Conservation (phyloP, 257 asterid genomes). For the Solanum gracilifrons region DNA sequence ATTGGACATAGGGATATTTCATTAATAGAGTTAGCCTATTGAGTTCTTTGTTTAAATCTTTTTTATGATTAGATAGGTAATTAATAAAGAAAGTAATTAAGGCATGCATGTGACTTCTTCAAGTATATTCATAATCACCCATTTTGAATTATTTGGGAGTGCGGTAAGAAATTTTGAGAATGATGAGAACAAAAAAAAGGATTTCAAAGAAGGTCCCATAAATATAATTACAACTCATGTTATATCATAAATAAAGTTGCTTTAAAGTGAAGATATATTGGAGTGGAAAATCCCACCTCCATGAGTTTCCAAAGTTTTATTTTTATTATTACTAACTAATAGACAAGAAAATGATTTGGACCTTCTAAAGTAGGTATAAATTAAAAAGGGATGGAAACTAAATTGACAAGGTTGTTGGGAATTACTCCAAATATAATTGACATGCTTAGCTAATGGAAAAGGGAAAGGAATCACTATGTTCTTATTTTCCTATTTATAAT, state of each 20-base stretch:
- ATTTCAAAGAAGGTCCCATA: slow-evolving; percentile 26
- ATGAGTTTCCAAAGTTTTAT: slow-evolving; percentile 6
- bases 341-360: slow-evolving; percentile 33
- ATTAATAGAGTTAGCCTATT: neutral
- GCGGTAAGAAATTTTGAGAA: neutral
- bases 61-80: slow-evolving; percentile 13
- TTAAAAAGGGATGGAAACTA: slow-evolving; percentile 13
- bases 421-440: neutral
- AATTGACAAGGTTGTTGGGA: slow-evolving; percentile 5
- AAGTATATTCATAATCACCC: slow-evolving; percentile 11
- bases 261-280: slow-evolving; percentile 20
- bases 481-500: neutral
- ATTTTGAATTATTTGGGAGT: slow-evolving; percentile 3
- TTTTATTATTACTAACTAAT: neutral
- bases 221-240: slow-evolving; percentile 40
- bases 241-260: slow-evolving; percentile 41
- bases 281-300: slow-evolving; percentile 23
- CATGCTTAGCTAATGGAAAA: neutral
- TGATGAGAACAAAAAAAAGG: neutral
- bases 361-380: slow-evolving; percentile 29
- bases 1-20: neutral
- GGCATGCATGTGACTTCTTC: slow-evolving; percentile 13
- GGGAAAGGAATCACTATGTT: neutral
- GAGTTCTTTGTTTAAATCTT: neutral
- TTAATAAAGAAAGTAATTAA: slow-evolving; percentile 6